phyloP scores from a whole-genome alignment of 768 basidiomycete genomes.

The Galerina sulciceps region DNA sequence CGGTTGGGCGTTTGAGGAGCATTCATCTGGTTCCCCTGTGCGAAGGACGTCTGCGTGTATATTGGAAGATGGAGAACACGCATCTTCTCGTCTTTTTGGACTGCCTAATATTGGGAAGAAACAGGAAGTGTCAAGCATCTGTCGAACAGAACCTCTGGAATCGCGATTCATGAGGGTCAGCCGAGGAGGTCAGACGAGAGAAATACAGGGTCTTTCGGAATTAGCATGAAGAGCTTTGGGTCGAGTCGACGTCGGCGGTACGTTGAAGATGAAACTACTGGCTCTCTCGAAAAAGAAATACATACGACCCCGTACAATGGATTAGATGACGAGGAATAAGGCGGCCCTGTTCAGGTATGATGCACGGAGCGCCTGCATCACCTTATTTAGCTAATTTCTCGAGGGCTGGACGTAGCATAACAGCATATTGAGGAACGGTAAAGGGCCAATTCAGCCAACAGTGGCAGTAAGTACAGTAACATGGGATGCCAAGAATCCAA shows the following conservation, averaged over 20 bases:
- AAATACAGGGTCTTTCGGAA: constrained; percentile 16
- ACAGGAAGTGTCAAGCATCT: background rate
- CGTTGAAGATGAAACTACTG: background rate
- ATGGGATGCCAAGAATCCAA: constrained; percentile 12
- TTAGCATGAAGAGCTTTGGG: constrained; percentile 7
- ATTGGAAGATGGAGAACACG: constrained; percentile 21
- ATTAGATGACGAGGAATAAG: background rate
- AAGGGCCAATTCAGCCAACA: too few species aligned
- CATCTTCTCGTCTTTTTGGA: constrained; percentile 21
- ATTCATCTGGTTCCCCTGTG: background rate
- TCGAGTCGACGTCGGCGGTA: background rate
- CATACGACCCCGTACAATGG: too few species aligned
- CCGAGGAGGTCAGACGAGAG: constrained; percentile 1
- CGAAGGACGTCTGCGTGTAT: background rate
- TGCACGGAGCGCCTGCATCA: too few species aligned
- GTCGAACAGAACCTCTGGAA: background rate
- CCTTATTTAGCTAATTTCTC: too few species aligned
- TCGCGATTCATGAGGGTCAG: background rate
- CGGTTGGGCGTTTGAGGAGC: background rate
- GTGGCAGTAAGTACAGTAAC: constrained; percentile 1
- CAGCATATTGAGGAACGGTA: too few species aligned
- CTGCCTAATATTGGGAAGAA: constrained; percentile 7
- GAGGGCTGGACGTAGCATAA: too few species aligned
- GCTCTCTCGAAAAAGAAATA: too few species aligned
- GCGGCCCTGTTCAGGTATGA: background rate